Percentiles rank a stretch among this genome's conserved stretches.
Evolutionary conservation across 2,329 filamentous ascomycete species (phyloP).

Genomic region (Ophiocordyceps camponoti-floridani): DNA sequence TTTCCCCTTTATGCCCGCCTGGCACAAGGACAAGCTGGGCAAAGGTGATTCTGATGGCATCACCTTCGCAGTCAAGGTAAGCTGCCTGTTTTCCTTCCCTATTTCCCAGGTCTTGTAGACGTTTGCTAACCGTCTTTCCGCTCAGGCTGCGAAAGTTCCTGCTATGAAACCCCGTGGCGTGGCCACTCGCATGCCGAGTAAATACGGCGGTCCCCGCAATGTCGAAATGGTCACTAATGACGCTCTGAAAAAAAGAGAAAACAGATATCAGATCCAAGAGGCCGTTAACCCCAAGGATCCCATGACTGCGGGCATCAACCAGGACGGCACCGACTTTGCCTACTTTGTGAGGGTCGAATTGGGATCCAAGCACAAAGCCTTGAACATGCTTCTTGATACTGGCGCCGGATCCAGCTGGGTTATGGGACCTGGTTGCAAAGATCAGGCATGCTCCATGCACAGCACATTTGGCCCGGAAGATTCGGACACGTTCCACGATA

Average conservation of each 20-base stretch:
- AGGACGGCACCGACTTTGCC: conserved; percentile 48
- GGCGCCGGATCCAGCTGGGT: conserved; percentile 66
- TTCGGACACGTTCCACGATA: conserved; percentile 43
- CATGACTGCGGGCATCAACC: conserved; percentile 36
- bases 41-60: conserved; percentile 4
- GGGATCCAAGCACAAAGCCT: conserved; percentile 32
- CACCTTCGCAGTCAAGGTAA: conserved; percentile 14
- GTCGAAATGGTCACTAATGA: not conserved
- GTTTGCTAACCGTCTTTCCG: not conserved
- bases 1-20: conserved; percentile 23
- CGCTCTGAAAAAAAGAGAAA: conserved; percentile 18
- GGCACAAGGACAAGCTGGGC: conserved; percentile 11
- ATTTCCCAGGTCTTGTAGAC: not conserved
- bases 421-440: conserved; percentile 52
- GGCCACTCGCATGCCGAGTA: conserved; percentile 14
- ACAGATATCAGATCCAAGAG: conserved; percentile 27
- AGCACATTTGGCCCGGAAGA: conserved; percentile 48
- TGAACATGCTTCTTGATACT: conserved; percentile 49
- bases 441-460: conserved; percentile 49
- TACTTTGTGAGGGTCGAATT: conserved; percentile 43
- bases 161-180: conserved; percentile 16
- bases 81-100: not conserved
- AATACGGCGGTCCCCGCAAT: conserved; percentile 11
- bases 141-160: conserved; percentile 14
- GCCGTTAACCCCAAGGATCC: conserved; percentile 25